Evolutionary conservation across 1,139 yeast species (phyloP), one percentile per base, ranked within the genome.

Genomic region (Pneumocystis murina): DNA sequence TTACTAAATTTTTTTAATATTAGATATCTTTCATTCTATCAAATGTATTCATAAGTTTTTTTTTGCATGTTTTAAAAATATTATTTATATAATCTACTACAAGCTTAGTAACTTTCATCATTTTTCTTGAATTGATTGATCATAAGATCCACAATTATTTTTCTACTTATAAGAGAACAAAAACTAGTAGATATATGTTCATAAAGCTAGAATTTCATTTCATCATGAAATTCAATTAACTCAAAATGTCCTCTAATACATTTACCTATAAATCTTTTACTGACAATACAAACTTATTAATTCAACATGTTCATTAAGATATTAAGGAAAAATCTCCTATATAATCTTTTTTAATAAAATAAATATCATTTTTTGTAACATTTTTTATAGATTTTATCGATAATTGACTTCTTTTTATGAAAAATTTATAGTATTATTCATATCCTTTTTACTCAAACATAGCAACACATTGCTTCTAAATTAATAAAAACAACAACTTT

Each of bases 221-320:
- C 91, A 3, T 79, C 78, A 35, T 81, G 77, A 75, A 92, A 87
- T 0, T 96, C 96, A 17, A 85, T 82, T 16, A 91, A 77, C 75
- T 92, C 98, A 95, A 92, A 87, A 78, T 91, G 94, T 3, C 99
- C 98, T 71, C 97, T 98, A 65, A 98, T 98, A 79, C 98, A 92
- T 77, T 92, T 98, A 66, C 98, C 99, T 69, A 90, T 82, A 71
- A 90, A 88, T 73, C 98, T 98, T 77, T 92, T 92, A 24, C 97
- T 91, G 55, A 95, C 90, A 17, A 97, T 90, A 74, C 92, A 92
- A 78, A 1, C 97, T 91, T 1, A 95, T 97, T 67, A 94, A 80
- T 72, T 90, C 96, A 59, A 80, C 80, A 73, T 84, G 91, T 64
- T 75, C 72, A 28, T 81, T 80, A 12, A 78, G 78, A 16, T 83